These are phyloP conservation scores for Herpetomonas samuelpessoai DNA, from an alignment of 208 protist species.

Conservation along the genomic window DNA sequence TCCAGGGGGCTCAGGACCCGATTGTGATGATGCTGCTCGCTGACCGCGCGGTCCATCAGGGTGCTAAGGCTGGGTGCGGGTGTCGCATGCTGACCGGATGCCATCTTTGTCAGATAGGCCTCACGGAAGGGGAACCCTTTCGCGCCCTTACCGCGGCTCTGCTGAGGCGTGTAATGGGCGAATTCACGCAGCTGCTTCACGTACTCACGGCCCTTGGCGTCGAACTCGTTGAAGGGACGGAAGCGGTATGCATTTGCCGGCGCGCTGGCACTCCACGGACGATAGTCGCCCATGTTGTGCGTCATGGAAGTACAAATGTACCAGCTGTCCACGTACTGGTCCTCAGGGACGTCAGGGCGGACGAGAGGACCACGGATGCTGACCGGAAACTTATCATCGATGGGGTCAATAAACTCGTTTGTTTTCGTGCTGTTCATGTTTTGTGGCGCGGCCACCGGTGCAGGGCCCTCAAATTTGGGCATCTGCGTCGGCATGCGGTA, in stretches of 20 bases:
- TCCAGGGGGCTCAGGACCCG: constrained; percentile 55
- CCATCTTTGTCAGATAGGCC: constrained; percentile 83
- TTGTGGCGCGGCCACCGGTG: constrained; percentile 80
- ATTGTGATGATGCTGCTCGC: constrained; percentile 45
- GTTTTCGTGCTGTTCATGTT: constrained; percentile 92
- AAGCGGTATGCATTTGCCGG: constrained; percentile 83
- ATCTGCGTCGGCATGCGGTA: constrained; percentile 84
- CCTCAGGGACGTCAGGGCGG: constrained; percentile 79
- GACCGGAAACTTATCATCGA: constrained; percentile 87
- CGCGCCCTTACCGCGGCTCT: constrained; percentile 53
- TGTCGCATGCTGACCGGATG: constrained; percentile 11
- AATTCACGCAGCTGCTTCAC: constrained; percentile 73
- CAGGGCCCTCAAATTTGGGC: constrained; percentile 84
- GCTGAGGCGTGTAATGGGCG: constrained; percentile 33
- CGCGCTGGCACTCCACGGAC: constrained; percentile 80
- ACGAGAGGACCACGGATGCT: constrained; percentile 78
- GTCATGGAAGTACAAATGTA: constrained; percentile 90
- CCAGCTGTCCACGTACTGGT: constrained; percentile 91
- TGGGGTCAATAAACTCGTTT: constrained; percentile 89
- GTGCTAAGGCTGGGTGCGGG: constrained; percentile 53
- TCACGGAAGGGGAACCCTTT: constrained; percentile 84
- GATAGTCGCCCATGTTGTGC: constrained; percentile 81
- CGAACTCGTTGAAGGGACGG: constrained; percentile 85
- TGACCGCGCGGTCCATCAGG: constrained; percentile 63
- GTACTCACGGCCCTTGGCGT: constrained; percentile 82